Base-by-base conservation (phyloP, 768 basidiomycete species). In the Psilocybe tampanensis region DNA sequence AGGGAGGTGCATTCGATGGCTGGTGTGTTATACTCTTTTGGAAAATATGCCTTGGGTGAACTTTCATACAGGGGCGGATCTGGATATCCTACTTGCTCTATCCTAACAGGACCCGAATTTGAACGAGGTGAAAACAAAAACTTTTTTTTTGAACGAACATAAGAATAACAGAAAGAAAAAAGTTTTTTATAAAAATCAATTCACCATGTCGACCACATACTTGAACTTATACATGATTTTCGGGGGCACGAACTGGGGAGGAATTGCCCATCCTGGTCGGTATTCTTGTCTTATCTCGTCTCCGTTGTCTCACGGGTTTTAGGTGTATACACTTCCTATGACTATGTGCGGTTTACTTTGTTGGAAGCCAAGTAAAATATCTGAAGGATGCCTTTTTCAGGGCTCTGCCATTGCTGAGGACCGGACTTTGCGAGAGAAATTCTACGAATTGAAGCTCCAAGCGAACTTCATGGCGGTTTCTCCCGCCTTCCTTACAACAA, bases 221-320 rank as follows among this genome's bases (percentile, higher is more conserved):
- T 63, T 80, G 45, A 82, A 77, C 61, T 54, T 81, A 15, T 84
- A 83, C 64, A 83, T 83, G 81, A 71, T 77, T 9, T 80, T 67
- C 54, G 80, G 81, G 18, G 80, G 80, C 2, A 82, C 82, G 0
- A 79, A 81, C 47, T 82, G 78, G 78, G 82, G 79, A 54, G 72
- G 72, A 43, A 74, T 74, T 48, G 69, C 71, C 45, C 68, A 75
- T 65, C 76, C 72, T 49, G 72, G 74, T 72, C 55, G 39, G 66
- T 45, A 29, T 15, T 11, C 23, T 26, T 9, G 8, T 24, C 4
- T 22, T 9, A 22, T 41, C 17, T 43, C n/a, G 22, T 24, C 8
- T 17, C 53, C 33, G 52, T 11, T 33, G 36, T 3, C 22, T 45
- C 26, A 33, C 24, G 18, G 17, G 21, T 48, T 19, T 45, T 19